Evolutionary conservation across 352 stramenopile genomes (phyloP), one percentile per base, ranked within the genome.

Genomic region (Pythium folliculosum): DNA sequence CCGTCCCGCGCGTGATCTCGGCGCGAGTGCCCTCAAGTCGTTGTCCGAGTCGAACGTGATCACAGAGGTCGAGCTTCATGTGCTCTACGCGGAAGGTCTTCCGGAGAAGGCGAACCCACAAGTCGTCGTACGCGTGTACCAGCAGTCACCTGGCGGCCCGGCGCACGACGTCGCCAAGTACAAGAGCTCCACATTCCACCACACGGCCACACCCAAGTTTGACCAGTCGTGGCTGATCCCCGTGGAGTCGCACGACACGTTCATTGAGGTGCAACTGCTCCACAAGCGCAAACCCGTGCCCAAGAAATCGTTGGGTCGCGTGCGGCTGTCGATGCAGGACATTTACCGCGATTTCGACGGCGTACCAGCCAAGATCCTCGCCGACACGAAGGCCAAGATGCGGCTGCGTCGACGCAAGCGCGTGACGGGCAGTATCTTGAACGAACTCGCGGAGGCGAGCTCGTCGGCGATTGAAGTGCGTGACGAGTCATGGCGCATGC

Each of bases 241-340:
- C 48, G 81, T 96, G 50, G 73, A 76, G 32, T 92, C 82, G 38
- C 50, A 84, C 27, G 82, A 94, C 56, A 94, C 87, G 65, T 82
- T 85, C 25, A 77, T 96, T n/a, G 84, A 94, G 43, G 67, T 96
- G 7, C 80, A 85, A 55, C 81, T 96, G 10, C 86, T 81, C 54
- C 88, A 96, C 70, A 96, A 96, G 67, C 86, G 88, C 37, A 93
- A 93, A 71, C 88, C 88, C n/a, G 43, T 94, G 37, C 78, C 83
- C 32, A 91, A 92, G 63, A 96, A 96, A 63, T 71, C 74, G 7
- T 73, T 96, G 12, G 88, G 88, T 5, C 86, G 75, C 60, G 67
- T 94, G 47, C 76, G 78, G 5, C 83, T 94, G 47, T 92, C 86
- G 22, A 81, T 94, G 57, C 83, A 96, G 47, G 83, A 96, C n/a